Percentiles rank a stretch among this genome's conserved stretches.
Evolutionary conservation across 2,329 filamentous ascomycete species (phyloP).

Genomic region (Diaporthe vexans): DNA sequence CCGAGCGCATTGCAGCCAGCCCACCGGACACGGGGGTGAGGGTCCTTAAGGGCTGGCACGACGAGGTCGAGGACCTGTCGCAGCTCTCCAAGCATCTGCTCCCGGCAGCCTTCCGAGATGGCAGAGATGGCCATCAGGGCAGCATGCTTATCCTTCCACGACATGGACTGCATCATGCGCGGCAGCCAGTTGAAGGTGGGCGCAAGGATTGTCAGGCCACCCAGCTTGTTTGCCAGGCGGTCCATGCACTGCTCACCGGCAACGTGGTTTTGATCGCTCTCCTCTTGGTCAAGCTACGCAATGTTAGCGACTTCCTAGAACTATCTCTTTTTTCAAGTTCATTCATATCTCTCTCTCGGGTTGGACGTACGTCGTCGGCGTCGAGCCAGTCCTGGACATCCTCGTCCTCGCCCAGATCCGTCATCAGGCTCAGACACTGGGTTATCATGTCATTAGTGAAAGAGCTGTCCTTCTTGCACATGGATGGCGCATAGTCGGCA

Average conservation of each 20-base stretch:
- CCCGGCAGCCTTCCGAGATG: conserved; percentile 96
- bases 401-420: conserved; percentile 93
- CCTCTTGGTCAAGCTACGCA: conserved; percentile 85
- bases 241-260: conserved; percentile 99
- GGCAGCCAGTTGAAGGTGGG: conserved; percentile 98
- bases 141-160: conserved; percentile 95
- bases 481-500: conserved; percentile 91
- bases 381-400: conserved; percentile 94
- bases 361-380: conserved; percentile 82
- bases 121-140: conserved; percentile 99
- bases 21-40: conserved; percentile 95
- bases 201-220: conserved; percentile 90
- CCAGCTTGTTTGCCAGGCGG: conserved; percentile 94
- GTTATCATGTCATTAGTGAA: conserved; percentile 98
- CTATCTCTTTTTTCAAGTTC: neutral
- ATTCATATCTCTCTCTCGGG: neutral
- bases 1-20: conserved; percentile 98
- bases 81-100: conserved; percentile 94
- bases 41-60: conserved; percentile 89
- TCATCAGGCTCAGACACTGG: conserved; percentile 98
- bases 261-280: conserved; percentile 97
- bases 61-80: conserved; percentile 95
- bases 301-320: conserved; percentile 46
- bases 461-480: conserved; percentile 94
- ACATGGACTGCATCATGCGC: conserved; percentile 94